A percentile compares a stretch with the other conserved stretches of the same genome.
Conservation (phyloP, 805 yeast genomes). For the Isabelozyma rhagii region DNA sequence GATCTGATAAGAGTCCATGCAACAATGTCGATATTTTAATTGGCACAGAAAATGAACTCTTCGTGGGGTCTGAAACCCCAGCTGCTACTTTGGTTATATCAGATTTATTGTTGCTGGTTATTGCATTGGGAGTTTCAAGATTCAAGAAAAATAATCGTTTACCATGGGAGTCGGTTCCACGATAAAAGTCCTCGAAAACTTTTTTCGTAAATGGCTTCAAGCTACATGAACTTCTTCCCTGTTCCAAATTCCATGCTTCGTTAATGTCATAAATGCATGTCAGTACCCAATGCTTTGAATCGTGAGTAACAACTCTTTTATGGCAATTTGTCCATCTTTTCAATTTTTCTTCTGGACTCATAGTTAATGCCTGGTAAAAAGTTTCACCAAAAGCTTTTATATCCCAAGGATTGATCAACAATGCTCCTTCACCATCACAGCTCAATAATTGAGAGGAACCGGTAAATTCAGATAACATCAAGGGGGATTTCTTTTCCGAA, state of each 20-base stretch:
- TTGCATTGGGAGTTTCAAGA: constrained; percentile 43
- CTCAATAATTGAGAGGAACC: constrained; percentile 83
- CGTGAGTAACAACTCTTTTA: constrained; percentile 59
- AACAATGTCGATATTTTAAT: constrained; percentile 57
- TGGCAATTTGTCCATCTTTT: constrained; percentile 61
- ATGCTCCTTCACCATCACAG: constrained; percentile 53
- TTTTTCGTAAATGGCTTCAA: constrained; percentile 29
- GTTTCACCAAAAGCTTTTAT: constrained; percentile 59
- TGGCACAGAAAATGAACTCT: constrained; percentile 47
- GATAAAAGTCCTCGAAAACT: constrained; percentile 31
- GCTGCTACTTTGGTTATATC: constrained; percentile 19
- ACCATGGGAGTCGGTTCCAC: constrained; percentile 13
- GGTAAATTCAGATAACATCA: constrained; percentile 87
- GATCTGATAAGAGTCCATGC: constrained; percentile 54
- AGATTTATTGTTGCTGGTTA: constrained; percentile 8
- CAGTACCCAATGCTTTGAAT: constrained; percentile 72
- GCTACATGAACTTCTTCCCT: constrained; percentile 19
- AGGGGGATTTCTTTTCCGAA: constrained; percentile 67
- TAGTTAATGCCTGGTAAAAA: constrained; percentile 61
- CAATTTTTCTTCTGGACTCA: constrained; percentile 57
- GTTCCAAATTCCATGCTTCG: constrained; percentile 35
- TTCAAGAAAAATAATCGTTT: constrained; percentile 52
- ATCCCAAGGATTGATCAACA: constrained; percentile 92
- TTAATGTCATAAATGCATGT: constrained; percentile 53
- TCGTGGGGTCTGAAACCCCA: constrained; percentile 12